Evolutionary conservation across 768 basidiomycete genomes (phyloP).

Genomic region (Naganishia onofrii): DNA sequence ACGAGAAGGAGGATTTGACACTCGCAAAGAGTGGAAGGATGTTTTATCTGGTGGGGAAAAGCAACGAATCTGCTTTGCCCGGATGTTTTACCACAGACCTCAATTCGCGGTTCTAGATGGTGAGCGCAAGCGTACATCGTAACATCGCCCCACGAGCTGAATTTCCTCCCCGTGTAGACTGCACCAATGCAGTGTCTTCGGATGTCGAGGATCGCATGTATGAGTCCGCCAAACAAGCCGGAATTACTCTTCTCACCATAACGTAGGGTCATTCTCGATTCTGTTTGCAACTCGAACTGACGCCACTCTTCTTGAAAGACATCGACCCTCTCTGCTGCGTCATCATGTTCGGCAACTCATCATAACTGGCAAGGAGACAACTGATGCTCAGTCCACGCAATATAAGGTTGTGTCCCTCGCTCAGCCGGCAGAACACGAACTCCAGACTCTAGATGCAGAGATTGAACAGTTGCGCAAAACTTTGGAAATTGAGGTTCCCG

Average conservation of each 20-base stretch:
- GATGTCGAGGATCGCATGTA: slow-evolving; percentile 97
- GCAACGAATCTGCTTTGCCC: slow-evolving; percentile 71
- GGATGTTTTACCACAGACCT: slow-evolving; percentile 85
- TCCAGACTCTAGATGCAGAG: slow-evolving; percentile 69
- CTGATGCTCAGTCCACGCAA: slow-evolving; percentile 10
- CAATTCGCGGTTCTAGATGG: slow-evolving; percentile 82
- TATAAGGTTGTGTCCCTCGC: slow-evolving; percentile 39
- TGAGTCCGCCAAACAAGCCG: slow-evolving; percentile 80
- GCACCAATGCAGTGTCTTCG: slow-evolving; percentile 90
- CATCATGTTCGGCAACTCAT: slow-evolving; percentile 60
- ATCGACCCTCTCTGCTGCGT: slow-evolving; percentile 73
- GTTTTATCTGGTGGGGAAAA: slow-evolving; percentile 96
- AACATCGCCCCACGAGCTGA: neutral
- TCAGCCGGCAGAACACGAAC: slow-evolving; percentile 45
- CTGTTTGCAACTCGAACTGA: neutral
- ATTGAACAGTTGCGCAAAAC: slow-evolving; percentile 66
- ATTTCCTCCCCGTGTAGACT: slow-evolving; percentile 59
- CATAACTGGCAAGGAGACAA: slow-evolving; percentile 18
- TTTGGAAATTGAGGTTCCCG: slow-evolving; percentile 64
- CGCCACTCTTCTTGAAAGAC: slow-evolving; percentile 47
- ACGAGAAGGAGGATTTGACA: slow-evolving; percentile 83
- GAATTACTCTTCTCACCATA: slow-evolving; percentile 89
- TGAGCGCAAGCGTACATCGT: slow-evolving; percentile 51
- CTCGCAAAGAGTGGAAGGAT: slow-evolving; percentile 93
- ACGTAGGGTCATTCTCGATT: slow-evolving; percentile 54